Conservation (phyloP, 768 basidiomycete species). For the Chlorophyllum brunneum region DNA sequence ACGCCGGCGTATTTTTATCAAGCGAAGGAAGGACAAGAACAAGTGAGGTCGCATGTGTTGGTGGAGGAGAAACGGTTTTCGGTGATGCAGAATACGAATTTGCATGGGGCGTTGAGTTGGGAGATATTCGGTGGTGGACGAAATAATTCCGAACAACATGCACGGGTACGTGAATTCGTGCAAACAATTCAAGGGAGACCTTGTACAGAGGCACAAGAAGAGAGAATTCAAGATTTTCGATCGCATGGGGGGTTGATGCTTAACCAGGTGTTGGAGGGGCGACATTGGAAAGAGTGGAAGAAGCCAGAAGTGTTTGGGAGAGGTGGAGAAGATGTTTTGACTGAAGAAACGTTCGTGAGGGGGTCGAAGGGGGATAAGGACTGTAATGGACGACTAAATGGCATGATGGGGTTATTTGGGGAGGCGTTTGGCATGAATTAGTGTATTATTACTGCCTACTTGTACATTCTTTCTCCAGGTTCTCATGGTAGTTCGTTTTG, state of each 20-base stretch:
- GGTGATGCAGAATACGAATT: conserved; percentile 8
- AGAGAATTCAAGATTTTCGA: background rate
- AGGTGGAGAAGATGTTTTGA: background rate
- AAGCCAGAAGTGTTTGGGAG: background rate
- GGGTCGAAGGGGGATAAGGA: background rate
- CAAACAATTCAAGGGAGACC: conserved; percentile 4
- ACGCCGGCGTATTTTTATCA: conserved; percentile 4
- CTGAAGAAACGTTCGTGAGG: background rate
- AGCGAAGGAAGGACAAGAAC: background rate
- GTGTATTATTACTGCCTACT: background rate
- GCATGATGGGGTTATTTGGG: background rate
- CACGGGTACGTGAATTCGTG: conserved; percentile 8
- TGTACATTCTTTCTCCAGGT: too few species aligned
- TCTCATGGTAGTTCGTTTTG: too few species aligned
- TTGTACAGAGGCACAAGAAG: conserved; percentile 1
- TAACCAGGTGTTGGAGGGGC: background rate
- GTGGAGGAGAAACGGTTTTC: conserved; percentile 14
- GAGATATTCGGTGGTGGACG: background rate
- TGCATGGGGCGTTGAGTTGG: conserved; percentile 6
- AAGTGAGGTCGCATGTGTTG: background rate
- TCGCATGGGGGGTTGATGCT: background rate
- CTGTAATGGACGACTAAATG: background rate
- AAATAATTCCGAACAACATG: background rate
- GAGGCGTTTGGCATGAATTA: background rate
- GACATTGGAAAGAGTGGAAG: conserved; percentile 1